Evolutionary conservation across 1,139 yeast species (phyloP), one percentile per base, ranked within the genome.

Genomic region (Insectozyma bohioensis): DNA sequence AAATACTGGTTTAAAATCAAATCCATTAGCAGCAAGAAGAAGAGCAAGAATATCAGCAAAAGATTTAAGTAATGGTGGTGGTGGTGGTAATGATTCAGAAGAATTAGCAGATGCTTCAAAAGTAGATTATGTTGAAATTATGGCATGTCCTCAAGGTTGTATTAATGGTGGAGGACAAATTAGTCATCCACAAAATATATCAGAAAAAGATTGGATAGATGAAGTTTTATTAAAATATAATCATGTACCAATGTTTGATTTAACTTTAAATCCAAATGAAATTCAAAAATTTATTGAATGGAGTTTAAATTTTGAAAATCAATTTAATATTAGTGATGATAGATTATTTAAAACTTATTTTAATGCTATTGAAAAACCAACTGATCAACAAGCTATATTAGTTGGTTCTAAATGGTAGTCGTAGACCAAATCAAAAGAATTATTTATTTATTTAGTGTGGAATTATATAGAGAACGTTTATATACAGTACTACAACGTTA

Each of bases 61-160:
- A n/a, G n/a, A n/a, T n/a, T n/a, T n/a, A n/a, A n/a, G n/a, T n/a
- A n/a, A n/a, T n/a, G n/a, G n/a, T n/a, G n/a, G n/a, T n/a, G n/a
- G n/a, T n/a, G n/a, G n/a, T n/a, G n/a, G n/a, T n/a, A 30, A 26
- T 5, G 28, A 27, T 12, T 16, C 30, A 5, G 51, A 64, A 26
- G 37, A 52, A 3, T 49, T 58, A 20, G 78, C 80, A 0, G 92
- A 85, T 43, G 82, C 92, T 1, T 59, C 75, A 12, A 70, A 66
- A 28, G 82, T 86, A 48, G 95, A 87, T 44, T 86, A 85, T 49
- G 87, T 92, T 4, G 98, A 92, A 50, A 85, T 92, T 22, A 90
- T 88, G 97, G 98, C 98, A 1, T 92, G 98, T 56, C 98, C 98
- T 3, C 87, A 86, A 23, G 99, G 98, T 1, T 92, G 98, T 52